Percentiles rank a stretch among this genome's conserved stretches.
phyloP scores from a whole-genome alignment of 768 basidiomycete species.

The Chalciporus piperatus region DNA sequence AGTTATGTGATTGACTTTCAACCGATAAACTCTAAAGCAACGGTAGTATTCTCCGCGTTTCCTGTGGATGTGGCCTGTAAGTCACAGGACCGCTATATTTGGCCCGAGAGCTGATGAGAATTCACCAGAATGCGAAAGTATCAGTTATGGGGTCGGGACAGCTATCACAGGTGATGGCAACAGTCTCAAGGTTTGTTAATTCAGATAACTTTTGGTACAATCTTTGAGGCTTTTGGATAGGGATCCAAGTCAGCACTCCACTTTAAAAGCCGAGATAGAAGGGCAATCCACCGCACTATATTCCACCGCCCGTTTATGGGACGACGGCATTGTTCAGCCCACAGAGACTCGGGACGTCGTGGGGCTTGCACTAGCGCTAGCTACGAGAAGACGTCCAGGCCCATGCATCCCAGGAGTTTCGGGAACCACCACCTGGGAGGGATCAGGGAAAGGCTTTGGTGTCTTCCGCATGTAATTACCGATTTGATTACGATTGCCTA shows the following conservation, averaged over 20 bases:
- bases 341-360: constrained; percentile 86
- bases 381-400: constrained; percentile 43
- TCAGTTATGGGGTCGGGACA: constrained; percentile 96
- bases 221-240: constrained; percentile 34
- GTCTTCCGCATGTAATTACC: constrained; percentile 80
- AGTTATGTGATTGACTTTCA: constrained; percentile 31
- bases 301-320: constrained; percentile 91
- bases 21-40: constrained; percentile 3
- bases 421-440: constrained; percentile 64
- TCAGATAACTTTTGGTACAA: neutral
- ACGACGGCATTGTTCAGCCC: constrained; percentile 88
- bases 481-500: constrained; percentile 21
- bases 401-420: constrained; percentile 4
- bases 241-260: constrained; percentile 74
- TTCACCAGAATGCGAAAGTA: constrained; percentile 76
- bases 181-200: constrained; percentile 69
- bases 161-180: constrained; percentile 89
- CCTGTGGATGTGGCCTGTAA: constrained; percentile 97
- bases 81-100: constrained; percentile 26
- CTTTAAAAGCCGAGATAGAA: constrained; percentile 81
- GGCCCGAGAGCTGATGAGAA: constrained; percentile 8
- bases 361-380: constrained; percentile 84
- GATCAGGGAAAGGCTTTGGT: constrained; percentile 70
- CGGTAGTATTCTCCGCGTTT: constrained; percentile 89
- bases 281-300: constrained; percentile 84